A percentile compares a stretch with the other conserved stretches of the same genome.
Evolutionary conservation across 163 green algal species (phyloP).

Genomic region (Scenedesmus sp.): DNA sequence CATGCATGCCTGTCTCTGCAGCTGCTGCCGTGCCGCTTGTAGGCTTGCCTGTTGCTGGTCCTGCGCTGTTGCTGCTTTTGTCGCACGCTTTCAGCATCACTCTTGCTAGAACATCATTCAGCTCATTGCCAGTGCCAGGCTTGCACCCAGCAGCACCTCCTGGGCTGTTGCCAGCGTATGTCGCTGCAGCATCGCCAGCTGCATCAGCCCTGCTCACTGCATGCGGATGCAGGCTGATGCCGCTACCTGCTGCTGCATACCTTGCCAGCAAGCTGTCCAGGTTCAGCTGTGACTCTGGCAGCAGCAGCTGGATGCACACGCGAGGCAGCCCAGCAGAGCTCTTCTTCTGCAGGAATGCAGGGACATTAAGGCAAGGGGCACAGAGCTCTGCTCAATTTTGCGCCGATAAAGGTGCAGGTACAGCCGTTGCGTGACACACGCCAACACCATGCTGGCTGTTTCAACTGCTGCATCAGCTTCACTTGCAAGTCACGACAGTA

Average conservation of each 20-base stretch:
- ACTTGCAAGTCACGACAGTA: too few species aligned
- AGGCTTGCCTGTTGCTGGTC: not conserved
- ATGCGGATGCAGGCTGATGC: not conserved
- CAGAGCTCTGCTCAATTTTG: not conserved
- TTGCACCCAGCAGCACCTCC: not conserved
- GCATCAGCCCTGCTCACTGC: not conserved
- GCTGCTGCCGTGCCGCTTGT: not conserved
- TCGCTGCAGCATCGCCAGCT: not conserved
- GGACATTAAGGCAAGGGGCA: not conserved
- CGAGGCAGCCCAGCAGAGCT: not conserved
- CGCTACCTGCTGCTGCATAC: not conserved
- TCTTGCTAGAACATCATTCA: not conserved
- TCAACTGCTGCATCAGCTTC: too few species aligned
- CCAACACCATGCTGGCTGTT: too few species aligned
- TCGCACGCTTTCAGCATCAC: not conserved
- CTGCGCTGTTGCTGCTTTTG: not conserved
- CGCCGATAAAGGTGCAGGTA: too few species aligned
- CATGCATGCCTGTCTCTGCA: not conserved
- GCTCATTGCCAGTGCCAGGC: not conserved
- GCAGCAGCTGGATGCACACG: slow-evolving; percentile 42
- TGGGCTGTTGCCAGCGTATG: not conserved
- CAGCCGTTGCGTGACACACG: too few species aligned
- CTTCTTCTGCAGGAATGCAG: not conserved
- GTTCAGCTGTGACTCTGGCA: slow-evolving; percentile 40
- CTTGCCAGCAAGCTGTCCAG: slow-evolving; percentile 9